Percentiles rank a stretch among this genome's conserved stretches.
Evolutionary conservation across 257 asterid species (phyloP).

Genomic region (Primulina tabacum): DNA sequence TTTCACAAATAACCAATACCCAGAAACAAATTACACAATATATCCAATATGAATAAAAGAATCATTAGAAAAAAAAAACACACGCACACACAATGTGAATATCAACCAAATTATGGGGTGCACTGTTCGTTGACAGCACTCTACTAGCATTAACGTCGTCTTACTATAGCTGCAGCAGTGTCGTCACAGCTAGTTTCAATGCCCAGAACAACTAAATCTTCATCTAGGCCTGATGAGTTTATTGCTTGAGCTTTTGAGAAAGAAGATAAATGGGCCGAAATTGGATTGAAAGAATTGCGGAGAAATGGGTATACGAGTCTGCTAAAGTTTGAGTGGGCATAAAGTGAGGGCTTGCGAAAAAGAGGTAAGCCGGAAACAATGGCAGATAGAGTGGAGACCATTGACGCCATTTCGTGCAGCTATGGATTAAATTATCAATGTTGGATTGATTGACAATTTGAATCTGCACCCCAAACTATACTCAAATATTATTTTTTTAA

Average conservation of each 20-base stretch:
- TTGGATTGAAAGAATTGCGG: constrained; percentile 24
- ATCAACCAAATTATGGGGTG: neutral
- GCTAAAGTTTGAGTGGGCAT: constrained; percentile 19
- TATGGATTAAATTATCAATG: too few species aligned
- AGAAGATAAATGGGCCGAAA: constrained; percentile 29
- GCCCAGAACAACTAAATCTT: constrained; percentile 66
- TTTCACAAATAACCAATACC: constrained; percentile 8
- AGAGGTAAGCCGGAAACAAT: constrained; percentile 45
- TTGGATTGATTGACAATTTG: too few species aligned
- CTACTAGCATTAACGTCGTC: constrained; percentile 22
- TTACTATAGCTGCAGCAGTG: constrained; percentile 95
- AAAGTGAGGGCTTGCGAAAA: constrained; percentile 37
- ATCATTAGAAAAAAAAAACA: neutral
- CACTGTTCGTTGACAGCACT: neutral
- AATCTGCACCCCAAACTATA: too few species aligned
- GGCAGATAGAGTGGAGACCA: constrained; percentile 35
- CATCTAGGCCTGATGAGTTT: constrained; percentile 31
- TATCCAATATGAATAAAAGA: constrained; percentile 23
- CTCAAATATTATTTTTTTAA: too few species aligned
- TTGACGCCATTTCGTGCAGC: constrained; percentile 38
- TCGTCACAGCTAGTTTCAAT: constrained; percentile 97
- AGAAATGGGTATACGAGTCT: constrained; percentile 23
- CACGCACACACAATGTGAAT: neutral
- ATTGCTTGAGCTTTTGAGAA: constrained; percentile 19
- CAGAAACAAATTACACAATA: constrained; percentile 21